phyloP scores from a whole-genome alignment of 2,329 filamentous ascomycete genomes.

The Talaromyces rugulosus region DNA sequence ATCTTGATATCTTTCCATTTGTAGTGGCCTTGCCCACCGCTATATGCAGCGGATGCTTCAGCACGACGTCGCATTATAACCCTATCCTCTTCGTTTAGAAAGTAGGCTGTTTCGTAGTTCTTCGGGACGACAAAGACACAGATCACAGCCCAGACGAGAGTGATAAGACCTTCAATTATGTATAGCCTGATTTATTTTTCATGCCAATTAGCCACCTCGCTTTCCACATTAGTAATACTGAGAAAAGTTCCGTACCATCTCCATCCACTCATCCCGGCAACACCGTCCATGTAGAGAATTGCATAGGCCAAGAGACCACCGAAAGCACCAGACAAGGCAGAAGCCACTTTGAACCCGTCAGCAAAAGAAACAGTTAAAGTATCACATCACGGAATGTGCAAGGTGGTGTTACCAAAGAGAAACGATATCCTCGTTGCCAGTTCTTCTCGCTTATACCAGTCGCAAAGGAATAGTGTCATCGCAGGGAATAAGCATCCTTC shows the following conservation, averaged over 20 bases:
- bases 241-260: constrained; percentile 57
- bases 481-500: constrained; percentile 9
- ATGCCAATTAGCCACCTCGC: background rate
- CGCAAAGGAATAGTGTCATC: constrained; percentile 9
- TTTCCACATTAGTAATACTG: background rate
- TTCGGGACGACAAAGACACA: constrained; percentile 61
- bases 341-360: background rate
- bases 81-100: constrained; percentile 57
- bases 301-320: constrained; percentile 71
- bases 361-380: background rate
- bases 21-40: constrained; percentile 46
- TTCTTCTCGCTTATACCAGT: constrained; percentile 11
- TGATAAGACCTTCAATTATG: constrained; percentile 54
- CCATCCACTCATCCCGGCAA: constrained; percentile 63
- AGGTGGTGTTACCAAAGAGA: background rate
- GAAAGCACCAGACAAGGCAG: constrained; percentile 65
- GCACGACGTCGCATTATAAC: constrained; percentile 54
- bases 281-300: constrained; percentile 68
- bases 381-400: background rate
- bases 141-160: constrained; percentile 52
- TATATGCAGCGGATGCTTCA: constrained; percentile 40
- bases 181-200: background rate
- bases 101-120: constrained; percentile 61
- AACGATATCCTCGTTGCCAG: constrained; percentile 6
- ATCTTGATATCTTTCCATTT: constrained; percentile 60